A percentile compares a stretch with the other conserved stretches of the same genome.
These are phyloP conservation scores for Sistotremastrum niveocremeum DNA, from an alignment of 768 basidiomycete genomes.

Conservation along the genomic window DNA sequence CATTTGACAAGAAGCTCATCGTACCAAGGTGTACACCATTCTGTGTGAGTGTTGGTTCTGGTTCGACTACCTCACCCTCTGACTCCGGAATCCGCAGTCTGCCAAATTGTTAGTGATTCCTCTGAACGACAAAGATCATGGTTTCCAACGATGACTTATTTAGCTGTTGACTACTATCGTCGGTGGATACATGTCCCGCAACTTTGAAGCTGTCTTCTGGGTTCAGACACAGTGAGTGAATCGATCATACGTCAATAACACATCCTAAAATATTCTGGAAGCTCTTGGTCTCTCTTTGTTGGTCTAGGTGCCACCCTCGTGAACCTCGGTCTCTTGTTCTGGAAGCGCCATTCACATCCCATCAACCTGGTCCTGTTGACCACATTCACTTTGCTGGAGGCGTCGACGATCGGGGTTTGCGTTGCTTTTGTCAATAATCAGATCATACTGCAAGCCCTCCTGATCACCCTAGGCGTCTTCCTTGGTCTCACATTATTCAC, in stretches of 20 bases:
- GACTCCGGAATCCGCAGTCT: conserved; percentile 28
- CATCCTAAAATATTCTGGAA: conserved; percentile 14
- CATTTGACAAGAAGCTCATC: too few relatives aligned
- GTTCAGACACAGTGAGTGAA: conserved; percentile 4
- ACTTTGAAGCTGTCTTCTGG: not conserved
- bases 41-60: conserved; percentile 44
- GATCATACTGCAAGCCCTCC: conserved; percentile 78
- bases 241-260: not conserved
- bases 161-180: conserved; percentile 69
- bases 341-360: conserved; percentile 88
- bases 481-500: conserved; percentile 90
- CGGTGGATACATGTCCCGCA: conserved; percentile 48
- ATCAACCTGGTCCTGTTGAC: conserved; percentile 75
- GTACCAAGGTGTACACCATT: conserved; percentile 62
- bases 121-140: too few relatives aligned
- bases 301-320: conserved; percentile 68
- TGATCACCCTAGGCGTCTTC: conserved; percentile 90
- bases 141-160: not conserved
- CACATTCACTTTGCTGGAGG: conserved; percentile 84
- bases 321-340: conserved; percentile 71
- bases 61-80: not conserved
- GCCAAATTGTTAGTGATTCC: conserved; percentile 46
- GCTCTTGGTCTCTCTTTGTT: conserved; percentile 69
- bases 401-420: conserved; percentile 78
- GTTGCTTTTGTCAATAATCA: conserved; percentile 59